Evolutionary conservation across 345 rosid species (phyloP), one percentile per base, ranked within the genome.

Genomic region (Eutrema japonicum): DNA sequence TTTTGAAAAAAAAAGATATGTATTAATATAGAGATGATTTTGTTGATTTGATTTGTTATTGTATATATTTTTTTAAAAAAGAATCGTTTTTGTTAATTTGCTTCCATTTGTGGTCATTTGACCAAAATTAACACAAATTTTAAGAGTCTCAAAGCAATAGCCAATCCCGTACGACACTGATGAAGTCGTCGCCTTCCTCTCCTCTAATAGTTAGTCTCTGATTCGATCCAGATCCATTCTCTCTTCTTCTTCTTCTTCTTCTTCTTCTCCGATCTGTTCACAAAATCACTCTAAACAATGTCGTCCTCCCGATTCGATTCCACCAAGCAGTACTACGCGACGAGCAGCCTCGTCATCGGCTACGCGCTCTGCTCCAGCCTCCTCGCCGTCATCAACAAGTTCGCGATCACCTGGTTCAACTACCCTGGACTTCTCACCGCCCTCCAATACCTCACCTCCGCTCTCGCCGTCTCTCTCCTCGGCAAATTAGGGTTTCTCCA

Each of bases 291-390:
- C 18, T 18, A 18, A 56, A 51, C 79, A 61, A 70, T 70, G 80
- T 70, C 80, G 1, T 77, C 80, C 4, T 71, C 83, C 37, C 81
- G 80, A 57, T 50, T 85, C 57, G 91, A 87, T 70, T 57, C 86
- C 6, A 47, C 30, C 22, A 84, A 77, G 29, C 86, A 76, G 27
- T 65, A 78, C 71, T 89, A 80, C 72, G 77, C 99, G 43, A 92
- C 98, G 9, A 90, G 85, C 79, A 83, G 92, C 62, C 91, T 95
- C 66, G 92, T 95, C 11, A 51, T 86, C 62, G 98, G 99, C 16
- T 95, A 95, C 79, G 95, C 99, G 9, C 87, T 95, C 10, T 92
- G 96, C 77, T 95, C 99, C n/a, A 95, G 99, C 77, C 81, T 95
- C 83, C 98, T 95, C 63, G 96, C 99, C 18, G 96, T 94, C 63